Evolutionary conservation across 768 basidiomycete species (phyloP).

Genomic region (Trametes maxima): DNA sequence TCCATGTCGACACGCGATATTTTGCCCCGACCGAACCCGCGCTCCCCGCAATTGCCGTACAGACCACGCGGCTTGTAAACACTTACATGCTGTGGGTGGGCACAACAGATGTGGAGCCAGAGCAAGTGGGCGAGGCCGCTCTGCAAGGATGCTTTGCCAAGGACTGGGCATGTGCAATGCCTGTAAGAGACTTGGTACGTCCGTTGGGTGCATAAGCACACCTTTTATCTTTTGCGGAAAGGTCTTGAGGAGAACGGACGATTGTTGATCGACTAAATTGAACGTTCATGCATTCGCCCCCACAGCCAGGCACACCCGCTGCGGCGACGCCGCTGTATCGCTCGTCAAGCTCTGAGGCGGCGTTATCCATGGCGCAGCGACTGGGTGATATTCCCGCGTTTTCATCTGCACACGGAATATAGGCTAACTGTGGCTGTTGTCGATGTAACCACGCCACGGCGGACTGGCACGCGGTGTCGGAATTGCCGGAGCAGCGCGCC

Average conservation of each 20-base stretch:
- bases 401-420: constrained; percentile 10
- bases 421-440: constrained; percentile 24
- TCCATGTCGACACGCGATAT: constrained; percentile 51
- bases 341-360: constrained; percentile 59
- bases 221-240: background rate
- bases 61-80: constrained; percentile 65
- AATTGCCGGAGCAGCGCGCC: constrained; percentile 49
- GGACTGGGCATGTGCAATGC: constrained; percentile 89
- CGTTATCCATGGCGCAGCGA: constrained; percentile 76
- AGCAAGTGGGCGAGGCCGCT: constrained; percentile 48
- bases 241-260: constrained; percentile 3
- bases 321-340: constrained; percentile 69
- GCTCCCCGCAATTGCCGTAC: constrained; percentile 62
- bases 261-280: constrained; percentile 17
- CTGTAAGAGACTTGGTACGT: constrained; percentile 38
- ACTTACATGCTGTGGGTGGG: constrained; percentile 88
- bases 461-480: constrained; percentile 6
- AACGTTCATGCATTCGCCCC: constrained; percentile 6
- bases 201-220: background rate
- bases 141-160: constrained; percentile 58
- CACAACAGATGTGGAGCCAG: constrained; percentile 49
- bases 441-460: constrained; percentile 2
- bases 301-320: constrained; percentile 32
- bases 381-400: constrained; percentile 55
- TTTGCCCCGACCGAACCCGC: constrained; percentile 52